Evolutionary conservation across 2,329 filamentous ascomycete genomes (phyloP), one percentile per base, ranked within the genome.

Genomic region (Cladosporium colombiae): DNA sequence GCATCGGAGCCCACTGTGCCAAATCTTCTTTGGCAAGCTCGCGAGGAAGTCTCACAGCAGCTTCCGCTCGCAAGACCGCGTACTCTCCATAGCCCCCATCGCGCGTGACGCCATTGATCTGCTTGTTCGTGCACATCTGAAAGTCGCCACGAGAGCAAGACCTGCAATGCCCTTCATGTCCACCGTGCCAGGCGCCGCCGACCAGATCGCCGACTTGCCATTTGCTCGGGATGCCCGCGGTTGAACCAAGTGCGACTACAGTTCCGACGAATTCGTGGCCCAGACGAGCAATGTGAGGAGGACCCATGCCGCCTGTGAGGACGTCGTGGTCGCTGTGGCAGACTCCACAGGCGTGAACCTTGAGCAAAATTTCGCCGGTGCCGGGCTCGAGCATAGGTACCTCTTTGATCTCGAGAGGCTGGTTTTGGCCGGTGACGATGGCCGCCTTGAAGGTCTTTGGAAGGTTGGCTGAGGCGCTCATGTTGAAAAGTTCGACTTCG

Each of bases 251-350:
- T 1, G 66, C 63, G 18, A 86, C 88, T 3, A 93, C 81, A 14
- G 86, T 84, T 13, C 90, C 90, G 64, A 93, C 84, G 37, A 89
- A 80, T 75, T 93, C 90, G 77, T 93, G 91, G 25, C 91, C 91
- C 0, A 74, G 69, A 18, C 70, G 65, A 0, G 69, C 40, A 64
- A 74, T 68, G 16, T 66, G 69, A 18, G 82, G 71, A 52, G 85
- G 82, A 13, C 85, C 86, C 52, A 89, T 78, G 5, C 77, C 71
- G 27, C 86, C 86, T 2, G 73, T 56, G 59, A 82, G 79, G 1
- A 85, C 76, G 62, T 75, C 77, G 23, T 78, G 67, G 71, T 92
- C 90, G 0, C 84, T 85, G 75, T 88, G 88, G 76, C 90, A 93
- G 58, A 93, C 85, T 52, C 90, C 90, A 70, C 88, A 91, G 6